Evolutionary conservation across 495 filamentous ascomycete species (phyloP).

Genomic region (Rostrohypoxylon terebratum): DNA sequence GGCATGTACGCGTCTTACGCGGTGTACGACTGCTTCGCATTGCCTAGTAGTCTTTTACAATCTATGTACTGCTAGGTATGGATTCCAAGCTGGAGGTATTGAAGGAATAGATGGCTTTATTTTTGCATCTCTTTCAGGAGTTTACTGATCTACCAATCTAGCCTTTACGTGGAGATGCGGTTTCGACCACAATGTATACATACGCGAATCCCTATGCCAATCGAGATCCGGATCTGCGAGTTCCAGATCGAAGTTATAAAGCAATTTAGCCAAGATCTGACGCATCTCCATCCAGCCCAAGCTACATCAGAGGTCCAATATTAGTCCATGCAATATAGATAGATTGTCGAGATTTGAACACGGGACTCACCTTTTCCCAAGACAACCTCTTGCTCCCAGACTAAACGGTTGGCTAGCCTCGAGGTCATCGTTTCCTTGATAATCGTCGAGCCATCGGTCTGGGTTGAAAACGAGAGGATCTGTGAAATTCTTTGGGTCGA

Average conservation of each 20-base stretch:
- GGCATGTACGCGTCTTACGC: not conserved
- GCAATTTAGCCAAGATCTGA: not conserved
- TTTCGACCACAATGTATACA: constrained; percentile 2
- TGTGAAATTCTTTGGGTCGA: not conserved
- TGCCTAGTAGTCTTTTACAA: not conserved
- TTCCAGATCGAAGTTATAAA: not conserved
- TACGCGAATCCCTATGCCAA: constrained; percentile 3
- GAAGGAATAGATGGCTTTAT: no score
- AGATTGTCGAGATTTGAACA: not conserved
- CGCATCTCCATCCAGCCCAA: constrained; percentile 6
- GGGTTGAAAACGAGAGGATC: not conserved
- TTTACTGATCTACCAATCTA: not conserved
- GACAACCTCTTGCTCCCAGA: constrained; percentile 2
- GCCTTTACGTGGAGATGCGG: constrained; percentile 2
- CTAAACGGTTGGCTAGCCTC: constrained; percentile 2
- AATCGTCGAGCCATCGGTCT: not conserved
- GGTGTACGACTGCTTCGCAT: not conserved
- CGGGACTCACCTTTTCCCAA: not conserved
- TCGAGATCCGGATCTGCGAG: not conserved
- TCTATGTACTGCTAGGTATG: not conserved
- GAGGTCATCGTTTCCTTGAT: not conserved
- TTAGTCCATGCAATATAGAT: not conserved
- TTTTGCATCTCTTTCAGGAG: not conserved
- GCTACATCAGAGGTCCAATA: not conserved
- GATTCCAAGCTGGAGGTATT: no score